Base-by-base conservation (phyloP, 306 rosid species). In the Acmispon strigosus region DNA sequence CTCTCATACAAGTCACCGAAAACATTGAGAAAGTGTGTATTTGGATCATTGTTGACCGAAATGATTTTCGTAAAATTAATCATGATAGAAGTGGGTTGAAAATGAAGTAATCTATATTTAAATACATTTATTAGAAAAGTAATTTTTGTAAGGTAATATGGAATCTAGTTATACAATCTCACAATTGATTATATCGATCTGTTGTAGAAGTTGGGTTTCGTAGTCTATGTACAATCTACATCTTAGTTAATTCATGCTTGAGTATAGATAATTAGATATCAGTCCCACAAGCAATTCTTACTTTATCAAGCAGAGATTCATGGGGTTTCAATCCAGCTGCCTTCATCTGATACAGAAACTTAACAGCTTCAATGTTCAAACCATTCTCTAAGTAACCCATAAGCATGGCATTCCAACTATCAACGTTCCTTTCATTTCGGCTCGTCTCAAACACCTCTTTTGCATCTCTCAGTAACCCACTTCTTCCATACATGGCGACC, bases 331-430 rank as follows among this genome's bases (percentile, higher is more conserved):
- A 9, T 62, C 87, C 78, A 34, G 70, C 78, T 17, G 39, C 84
- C 50, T 79, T 80, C 89, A 88, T 84, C 72, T 66, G 81, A 80
- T 86, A 84, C 51, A 88, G 67, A 62, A 85, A 76, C 83, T 84
- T 88, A 7, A 86, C 70, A 39, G 94, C 94, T 62, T 86, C 86
- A 51, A 84, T 16, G 57, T 84, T 47, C 59, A 78, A 24, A 29
- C 69, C 88, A 73, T 77, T 78, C 4, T 79, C 73, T 67, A 79
- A 54, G 70, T 74, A 88, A 34, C 84, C 69, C 61, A 62, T 76
- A 53, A 86, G 81, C 88, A 88, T 83, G 22, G 93, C 93, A 84
- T 88, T 88, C 93, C 86, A 88, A 61, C 78, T 76, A 36, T 81
- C 90, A 27, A 18, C 56, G 27, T 77, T 79, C 63, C 70, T 47